Evolutionary conservation across 768 basidiomycete genomes (phyloP), one percentile per base, ranked within the genome.

Genomic region (Tulasnella sp.): DNA sequence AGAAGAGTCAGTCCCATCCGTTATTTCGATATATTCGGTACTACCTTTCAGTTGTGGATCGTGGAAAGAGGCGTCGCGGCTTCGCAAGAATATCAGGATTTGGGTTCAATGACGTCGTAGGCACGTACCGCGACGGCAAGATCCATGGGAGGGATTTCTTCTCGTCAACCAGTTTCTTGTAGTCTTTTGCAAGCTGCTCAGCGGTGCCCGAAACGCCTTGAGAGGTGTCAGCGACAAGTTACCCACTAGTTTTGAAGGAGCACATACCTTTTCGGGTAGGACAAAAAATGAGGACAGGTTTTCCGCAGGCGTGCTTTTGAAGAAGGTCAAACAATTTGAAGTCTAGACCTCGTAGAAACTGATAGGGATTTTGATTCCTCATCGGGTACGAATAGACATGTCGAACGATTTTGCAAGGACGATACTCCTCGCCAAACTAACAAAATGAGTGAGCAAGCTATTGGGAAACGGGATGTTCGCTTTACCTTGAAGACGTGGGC

Each of bases 341-440:
- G 65, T 93, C 86, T 11, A 98, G 75, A 4, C 70, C 74, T 58
- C 76, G 78, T 2, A 76, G 74, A 65, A 91, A 92, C 12, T 75
- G 75, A 65, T 89, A 93, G 61, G 90, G 87, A 63, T 92, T 94
- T 51, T 79, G 75, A 45, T 74, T 73, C 61, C 74, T 80, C 37
- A 81, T 78, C 19, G 76, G 73, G 59, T 86, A 78, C 2, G 84
- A 83, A 62, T 87, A 77, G 8, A 96, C 86, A 63, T 79, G 72
- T 50, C 82, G 77, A 2, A 74, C 77, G 5, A 94, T 74, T 64
- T 80, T 81, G 70, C 91, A 93, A 2, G 94, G 91, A 25, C 94
- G 76, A 65, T 81, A 97, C 54, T 87, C 84, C 65, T 98, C 91
- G 8, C 88, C 91, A 61, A 99, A 98, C 90, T 96, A 17, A 6